These are phyloP conservation scores for Kodamaea fungicola DNA, from an alignment of 1,139 yeast genomes.

Conservation along the genomic window DNA sequence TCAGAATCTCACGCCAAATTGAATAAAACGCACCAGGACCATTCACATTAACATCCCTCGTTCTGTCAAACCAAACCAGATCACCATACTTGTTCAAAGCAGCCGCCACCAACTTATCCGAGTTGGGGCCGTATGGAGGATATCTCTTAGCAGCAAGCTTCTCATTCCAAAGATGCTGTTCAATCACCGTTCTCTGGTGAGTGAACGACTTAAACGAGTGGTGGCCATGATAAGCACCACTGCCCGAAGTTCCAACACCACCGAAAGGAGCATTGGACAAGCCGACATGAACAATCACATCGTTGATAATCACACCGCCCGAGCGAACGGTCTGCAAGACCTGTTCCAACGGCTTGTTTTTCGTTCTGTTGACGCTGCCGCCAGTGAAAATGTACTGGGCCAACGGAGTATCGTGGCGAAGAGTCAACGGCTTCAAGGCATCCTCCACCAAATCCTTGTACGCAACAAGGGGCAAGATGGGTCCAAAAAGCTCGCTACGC, in stretches of 20 bases:
- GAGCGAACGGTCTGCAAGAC: conserved; percentile 60
- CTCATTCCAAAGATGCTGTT: conserved; percentile 70
- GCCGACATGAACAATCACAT: conserved; percentile 69
- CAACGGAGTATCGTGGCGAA: conserved; percentile 77
- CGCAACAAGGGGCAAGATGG: conserved; percentile 70
- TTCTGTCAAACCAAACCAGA: conserved; percentile 35
- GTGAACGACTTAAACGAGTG: conserved; percentile 71
- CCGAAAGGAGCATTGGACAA: conserved; percentile 83
- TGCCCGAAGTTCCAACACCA: conserved; percentile 84
- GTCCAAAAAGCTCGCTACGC: conserved; percentile 82
- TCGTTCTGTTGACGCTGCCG: conserved; percentile 27
- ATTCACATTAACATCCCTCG: conserved; percentile 29
- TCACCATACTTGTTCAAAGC: conserved; percentile 28
- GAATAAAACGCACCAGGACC: conserved; percentile 38
- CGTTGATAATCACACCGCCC: conserved; percentile 74
- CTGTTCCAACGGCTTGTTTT: conserved; percentile 48
- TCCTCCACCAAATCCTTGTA: conserved; percentile 43
- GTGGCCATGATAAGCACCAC: conserved; percentile 77
- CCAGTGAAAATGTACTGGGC: conserved; percentile 75
- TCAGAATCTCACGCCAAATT: conserved; percentile 31
- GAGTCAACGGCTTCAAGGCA: conserved; percentile 47
- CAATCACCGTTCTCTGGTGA: conserved; percentile 68
- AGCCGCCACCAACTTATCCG: conserved; percentile 25
- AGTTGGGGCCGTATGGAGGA: conserved; percentile 54
- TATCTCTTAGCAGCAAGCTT: conserved; percentile 56